These are phyloP conservation scores for Aureobasidium mangrovei DNA, from an alignment of 2,329 filamentous ascomycete species.

Conservation along the genomic window DNA sequence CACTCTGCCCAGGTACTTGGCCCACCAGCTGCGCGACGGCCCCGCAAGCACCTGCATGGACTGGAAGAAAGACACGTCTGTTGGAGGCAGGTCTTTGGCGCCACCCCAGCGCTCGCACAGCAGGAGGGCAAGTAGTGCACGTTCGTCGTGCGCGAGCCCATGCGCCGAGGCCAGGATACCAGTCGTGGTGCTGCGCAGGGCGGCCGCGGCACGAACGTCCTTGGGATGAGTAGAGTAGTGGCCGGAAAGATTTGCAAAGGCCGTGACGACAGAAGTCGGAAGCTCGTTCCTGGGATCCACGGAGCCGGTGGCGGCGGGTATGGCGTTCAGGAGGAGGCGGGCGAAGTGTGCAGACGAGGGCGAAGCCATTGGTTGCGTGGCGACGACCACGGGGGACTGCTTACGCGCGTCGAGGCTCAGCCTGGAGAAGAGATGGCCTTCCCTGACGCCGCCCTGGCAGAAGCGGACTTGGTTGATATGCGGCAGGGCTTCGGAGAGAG, in stretches of 20 bases:
- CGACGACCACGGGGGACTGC: conserved; percentile 57
- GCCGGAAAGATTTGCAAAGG: conserved; percentile 53
- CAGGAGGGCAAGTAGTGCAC: conserved; percentile 62
- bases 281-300: conserved; percentile 31
- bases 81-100: conserved; percentile 44
- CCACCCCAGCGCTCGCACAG: conserved; percentile 68
- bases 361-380: conserved; percentile 45
- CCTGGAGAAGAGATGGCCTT: conserved; percentile 69
- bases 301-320: conserved; percentile 30
- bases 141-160: conserved; percentile 62
- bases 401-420: conserved; percentile 52
- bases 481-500: conserved; percentile 61
- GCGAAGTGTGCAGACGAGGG: conserved; percentile 37
- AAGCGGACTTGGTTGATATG: conserved; percentile 67
- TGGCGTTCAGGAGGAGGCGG: conserved; percentile 39
- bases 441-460: conserved; percentile 78
- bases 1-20: conserved; percentile 53
- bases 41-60: conserved; percentile 47
- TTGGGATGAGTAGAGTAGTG: conserved; percentile 35
- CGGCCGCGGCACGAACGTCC: conserved; percentile 51
- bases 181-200: conserved; percentile 63
- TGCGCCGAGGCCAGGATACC: conserved; percentile 60
- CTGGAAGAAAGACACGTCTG: conserved; percentile 47
- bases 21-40: conserved; percentile 54
- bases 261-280: conserved; percentile 40